These are phyloP conservation scores for Ecytonucleospora hepatopenaei DNA, from an alignment of 371 early-diverging fungal species.

Conservation along the genomic window DNA sequence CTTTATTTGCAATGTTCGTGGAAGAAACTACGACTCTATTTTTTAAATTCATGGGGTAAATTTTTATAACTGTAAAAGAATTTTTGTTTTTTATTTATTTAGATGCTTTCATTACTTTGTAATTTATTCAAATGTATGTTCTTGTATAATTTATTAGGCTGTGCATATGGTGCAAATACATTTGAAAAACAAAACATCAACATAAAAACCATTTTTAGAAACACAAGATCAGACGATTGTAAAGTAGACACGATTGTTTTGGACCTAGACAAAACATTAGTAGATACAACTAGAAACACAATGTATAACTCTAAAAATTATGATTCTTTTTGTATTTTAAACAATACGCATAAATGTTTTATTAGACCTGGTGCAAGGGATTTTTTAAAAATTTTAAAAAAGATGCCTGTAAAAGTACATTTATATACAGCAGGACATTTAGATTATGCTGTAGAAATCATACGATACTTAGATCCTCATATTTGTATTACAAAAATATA, in stretches of 20 bases:
- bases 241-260: neutral
- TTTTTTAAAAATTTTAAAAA: neutral
- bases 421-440: neutral
- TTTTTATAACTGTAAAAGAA: neutral
- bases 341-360: neutral
- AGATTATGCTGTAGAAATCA: neutral
- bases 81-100: neutral
- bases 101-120: neutral
- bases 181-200: neutral
- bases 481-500: neutral
- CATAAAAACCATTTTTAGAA: neutral
- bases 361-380: neutral
- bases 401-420: neutral
- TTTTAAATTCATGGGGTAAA: conserved; percentile 6
- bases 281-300: neutral
- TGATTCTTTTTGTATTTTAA: neutral
- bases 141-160: neutral
- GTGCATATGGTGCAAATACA: neutral
- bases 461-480: neutral
- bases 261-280: neutral
- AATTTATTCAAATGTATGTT: neutral
- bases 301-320: neutral
- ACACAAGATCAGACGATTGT: neutral
- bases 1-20: neutral
- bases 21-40: neutral